Evolutionary conservation across 208 protist species (phyloP), one percentile per base, ranked within the genome.

Genomic region (Leishmania major): DNA sequence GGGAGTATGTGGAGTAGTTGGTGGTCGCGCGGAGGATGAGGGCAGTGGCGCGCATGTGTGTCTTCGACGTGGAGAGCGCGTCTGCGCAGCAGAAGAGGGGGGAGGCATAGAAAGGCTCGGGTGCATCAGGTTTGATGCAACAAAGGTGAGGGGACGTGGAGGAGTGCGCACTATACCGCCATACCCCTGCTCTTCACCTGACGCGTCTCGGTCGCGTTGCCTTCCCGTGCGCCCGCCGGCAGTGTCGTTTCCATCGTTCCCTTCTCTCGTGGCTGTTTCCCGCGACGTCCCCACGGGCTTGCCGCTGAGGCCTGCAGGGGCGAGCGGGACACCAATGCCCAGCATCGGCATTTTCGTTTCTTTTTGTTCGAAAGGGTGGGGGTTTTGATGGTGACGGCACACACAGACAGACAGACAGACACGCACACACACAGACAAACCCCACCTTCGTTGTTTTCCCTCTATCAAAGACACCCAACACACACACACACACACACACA

Each of bases 1-100:
- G 81, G 87, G 47, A 73, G 6, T 43, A 73, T 83, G 73, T 84
- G 79, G 83, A 78, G 47, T 37, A 82, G 59, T 57, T 87, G 83
- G 83, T 80, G 80, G 80, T 71, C 75, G 45, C 76, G 80, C 13
- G 64, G 76, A 37, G 2, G 13, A 19, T 80, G 71, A 78, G 10
- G 15, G 60, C 1, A 15, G n/a, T 66, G 15, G 17, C 5, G 69
- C n/a, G 35, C 19, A 35, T 31, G 73, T 43, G 31, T 22, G 31
- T 47, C 22, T 66, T 40, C 2, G 40, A 1, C n/a, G 11, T 25
- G 13, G 53, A 15, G 6, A 11, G 45, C 66, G 8, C 53, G 19
- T 22, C 37, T 62, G 3, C 55, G 22, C 5, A 2, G 10, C 43
- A 75, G 53, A 28, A 31, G 47, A 53, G 2, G 17, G 10, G 15